Evolutionary conservation across 2,329 filamentous ascomycete species (phyloP), one percentile per base, ranked within the genome.

Genomic region (Xylaria sp.): DNA sequence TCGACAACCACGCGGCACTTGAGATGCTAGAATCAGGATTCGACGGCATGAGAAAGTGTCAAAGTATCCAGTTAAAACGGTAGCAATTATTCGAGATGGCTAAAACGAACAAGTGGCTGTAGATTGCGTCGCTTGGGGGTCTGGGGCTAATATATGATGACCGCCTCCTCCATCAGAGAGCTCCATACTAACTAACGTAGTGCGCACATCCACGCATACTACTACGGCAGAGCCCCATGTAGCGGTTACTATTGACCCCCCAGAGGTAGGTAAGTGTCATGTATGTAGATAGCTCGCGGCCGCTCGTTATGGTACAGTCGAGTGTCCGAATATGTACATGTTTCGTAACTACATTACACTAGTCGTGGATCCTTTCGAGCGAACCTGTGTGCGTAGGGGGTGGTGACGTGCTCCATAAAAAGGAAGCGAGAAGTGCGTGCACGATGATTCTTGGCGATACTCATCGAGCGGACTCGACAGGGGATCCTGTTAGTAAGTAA

Each of bases 31-130:
- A 59, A 57, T 40, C 52, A 51, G 60, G 64, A 68, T 45, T 57
- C 46, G 69, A 67, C 69, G 67, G 63, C 67, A 71, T 71, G 68
- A 67, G 69, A 69, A 70, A 38, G 59, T 67, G 60, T 49, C 46
- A 59, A 59, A 21, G 63, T 60, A 52, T 60, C 63, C 57, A 64
- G 63, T 46, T 63, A 67, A 57, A 58, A 63, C 43, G 49, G 38
- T 33, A 47, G 57, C n/a, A 64, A 54, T 58, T 61, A 54, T 58
- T 61, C 54, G 50, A 59, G 49, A 55, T 60, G 58, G 60, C 57
- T 64, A 67, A 59, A 61, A 55, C 52, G 46, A 37, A 58, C 52
- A 21, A 40, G 42, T 59, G 37, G 35, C 51, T 53, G 50, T 35
- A 47, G 19, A 40, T 42, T 38, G 51, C 46, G 23, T 43, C 28